Percentiles rank a stretch among this genome's conserved stretches.
These are phyloP conservation scores for Elymus sibiricus DNA, from an alignment of 176 grass and related monocot species.

Conservation along the genomic window DNA sequence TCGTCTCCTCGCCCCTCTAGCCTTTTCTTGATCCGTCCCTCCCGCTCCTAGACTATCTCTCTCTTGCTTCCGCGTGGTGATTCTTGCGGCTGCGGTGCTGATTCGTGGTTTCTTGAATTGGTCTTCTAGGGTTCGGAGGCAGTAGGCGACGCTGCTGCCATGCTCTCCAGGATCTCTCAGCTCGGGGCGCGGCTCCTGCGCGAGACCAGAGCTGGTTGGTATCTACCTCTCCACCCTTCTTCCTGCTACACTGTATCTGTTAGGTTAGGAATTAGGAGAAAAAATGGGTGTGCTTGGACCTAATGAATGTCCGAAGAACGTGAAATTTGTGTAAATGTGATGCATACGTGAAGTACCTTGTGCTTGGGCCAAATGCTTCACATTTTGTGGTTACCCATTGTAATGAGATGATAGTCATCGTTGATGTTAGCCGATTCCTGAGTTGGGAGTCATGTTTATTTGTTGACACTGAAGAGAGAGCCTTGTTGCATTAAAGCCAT, in stretches of 20 bases:
- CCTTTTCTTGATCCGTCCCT: neutral
- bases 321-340: neutral
- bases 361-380: neutral
- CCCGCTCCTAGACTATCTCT: neutral
- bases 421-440: neutral
- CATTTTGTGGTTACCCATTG: neutral
- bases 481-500: too few relatives aligned
- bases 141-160: neutral
- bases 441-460: neutral
- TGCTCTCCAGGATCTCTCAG: constrained; percentile 51
- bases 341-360: neutral
- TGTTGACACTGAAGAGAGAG: too few relatives aligned
- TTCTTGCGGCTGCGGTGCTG: neutral
- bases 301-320: neutral
- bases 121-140: constrained; percentile 41
- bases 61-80: neutral
- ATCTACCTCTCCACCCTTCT: neutral
- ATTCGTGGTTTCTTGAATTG: constrained; percentile 1
- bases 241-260: neutral
- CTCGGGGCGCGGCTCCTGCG: constrained; percentile 33
- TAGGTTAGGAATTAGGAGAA: neutral
- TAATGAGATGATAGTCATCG: neutral
- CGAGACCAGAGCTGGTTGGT: constrained; percentile 33
- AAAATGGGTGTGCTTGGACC: neutral
- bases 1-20: neutral